A percentile compares a stretch with the other conserved stretches of the same genome.
These are phyloP conservation scores for Apiospora koreana DNA, from an alignment of 2,329 filamentous ascomycete genomes.

Conservation along the genomic window DNA sequence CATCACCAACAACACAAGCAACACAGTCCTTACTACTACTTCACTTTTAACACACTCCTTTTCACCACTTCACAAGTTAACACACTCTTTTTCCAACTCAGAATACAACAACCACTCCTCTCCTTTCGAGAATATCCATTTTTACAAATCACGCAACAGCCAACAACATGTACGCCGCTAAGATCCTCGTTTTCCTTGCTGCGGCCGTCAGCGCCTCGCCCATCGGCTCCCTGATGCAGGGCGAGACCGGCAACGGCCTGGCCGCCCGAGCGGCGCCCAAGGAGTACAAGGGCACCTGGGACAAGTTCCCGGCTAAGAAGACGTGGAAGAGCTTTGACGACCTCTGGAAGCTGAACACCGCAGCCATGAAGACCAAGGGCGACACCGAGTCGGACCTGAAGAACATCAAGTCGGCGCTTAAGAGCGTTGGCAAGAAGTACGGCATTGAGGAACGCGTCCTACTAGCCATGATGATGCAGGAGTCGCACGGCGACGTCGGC, in stretches of 20 bases:
- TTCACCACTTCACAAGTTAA: neutral
- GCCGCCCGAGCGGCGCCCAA: constrained; percentile 8
- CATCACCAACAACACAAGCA: neutral
- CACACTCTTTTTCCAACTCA: neutral
- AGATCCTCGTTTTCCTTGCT: neutral
- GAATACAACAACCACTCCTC: neutral
- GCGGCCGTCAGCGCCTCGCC: neutral
- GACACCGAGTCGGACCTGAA: constrained; percentile 33
- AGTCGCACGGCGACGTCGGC: constrained; percentile 40
- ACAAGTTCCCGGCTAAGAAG: constrained; percentile 32
- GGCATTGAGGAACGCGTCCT: constrained; percentile 39
- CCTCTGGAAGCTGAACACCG: constrained; percentile 37
- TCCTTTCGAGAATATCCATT: no score
- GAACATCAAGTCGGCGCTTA: constrained; percentile 34
- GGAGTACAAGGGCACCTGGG: constrained; percentile 26
- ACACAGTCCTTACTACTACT: neutral
- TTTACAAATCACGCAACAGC: neutral
- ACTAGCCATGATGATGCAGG: constrained; percentile 43
- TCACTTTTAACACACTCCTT: neutral
- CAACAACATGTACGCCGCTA: neutral
- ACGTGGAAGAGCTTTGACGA: constrained; percentile 35
- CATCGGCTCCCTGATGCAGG: neutral
- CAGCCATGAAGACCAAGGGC: constrained; percentile 32
- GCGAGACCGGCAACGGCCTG: neutral
- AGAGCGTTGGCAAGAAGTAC: constrained; percentile 28